Base-by-base conservation (phyloP, 176 grass and related monocot species). In the Chloris gayana region DNA sequence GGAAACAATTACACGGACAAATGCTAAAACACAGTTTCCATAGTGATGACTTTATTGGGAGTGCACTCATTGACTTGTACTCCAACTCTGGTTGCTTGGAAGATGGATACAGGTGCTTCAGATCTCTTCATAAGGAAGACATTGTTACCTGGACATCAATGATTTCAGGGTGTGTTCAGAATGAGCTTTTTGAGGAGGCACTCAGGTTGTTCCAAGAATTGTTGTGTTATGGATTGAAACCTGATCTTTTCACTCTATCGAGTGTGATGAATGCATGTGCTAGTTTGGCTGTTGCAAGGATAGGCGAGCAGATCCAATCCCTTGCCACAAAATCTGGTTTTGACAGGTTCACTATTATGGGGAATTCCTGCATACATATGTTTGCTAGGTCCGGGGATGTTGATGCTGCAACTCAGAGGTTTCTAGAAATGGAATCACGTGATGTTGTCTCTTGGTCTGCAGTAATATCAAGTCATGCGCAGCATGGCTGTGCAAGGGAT, bases 401-500 rank as follows among this genome's bases (percentile, higher is more conserved):
- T 39, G 85, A 84, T 84, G 90, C 87, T 85, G 87, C 75, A 41
- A 44, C 70, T 70, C 29, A 12, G 70, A 92, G 68, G 74, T 95
- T 95, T 88, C 72, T 79, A 44, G 93, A 95, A 78, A 95, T 92
- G 87, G 79, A 86, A 62, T 82, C 74, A 14, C 79, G 21, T 18
- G 87, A 90, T 78, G 82, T 90, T 49, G 70, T 95, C 24, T 95
- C 93, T 22, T 95, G 93, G 93, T 92, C 93, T 86, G 78, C 90
- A 70, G 58, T 92, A 62, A 90, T 95, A 82, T 87, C 93, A 84
- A 86, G 78, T 67, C 87, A 92, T 42, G 90, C 93, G 9, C 90
- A 92, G 37, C 93, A 95, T 77, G 93, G 93, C 39, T 80, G 79
- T 84, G 87, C 90, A 17, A 83, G 67, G 30, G 77, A 89, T 49